Base-by-base conservation (phyloP, 139 green algal species). In the Parachlorella kessleri region DNA sequence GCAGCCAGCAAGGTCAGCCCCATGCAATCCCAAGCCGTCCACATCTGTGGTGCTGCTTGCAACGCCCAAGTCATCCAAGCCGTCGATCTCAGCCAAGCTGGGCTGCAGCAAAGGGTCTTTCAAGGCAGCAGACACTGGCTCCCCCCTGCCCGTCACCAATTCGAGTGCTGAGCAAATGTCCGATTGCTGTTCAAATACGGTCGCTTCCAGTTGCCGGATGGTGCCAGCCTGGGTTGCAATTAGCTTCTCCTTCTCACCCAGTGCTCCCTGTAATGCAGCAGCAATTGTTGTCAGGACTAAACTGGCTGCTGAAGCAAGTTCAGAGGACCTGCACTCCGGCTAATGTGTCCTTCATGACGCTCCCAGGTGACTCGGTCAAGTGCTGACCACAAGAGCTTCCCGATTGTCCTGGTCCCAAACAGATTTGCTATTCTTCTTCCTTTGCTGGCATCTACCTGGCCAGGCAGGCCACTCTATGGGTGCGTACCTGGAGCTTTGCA, bases 101-200 rank as follows among this genome's bases (percentile, higher is more conserved):
- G 30, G 24, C 69, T 36, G 7, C 3, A 42, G 42, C 32, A 23
- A 21, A 10, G 28, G 26, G 18, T 36, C 3, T 28, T 1, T 37
- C 40, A 5, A 41, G 36, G 5, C n/a, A 42, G 4, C 21, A 32
- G 55, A 30, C 23, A n/a, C 9, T 32, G 10, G n/a, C 32, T 5
- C 66, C 10, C 35, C 4, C 6, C 66, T 28, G 10, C 35, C 10
- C 66, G 66, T 32, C 59, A 84, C 79, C 32, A 84, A 40, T 9
- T 79, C 72, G 9, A 84, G 68, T 4, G 79, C 79, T 18, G 79
- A 42, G 6, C 48, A 32, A 18, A 84, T 80, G 68, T 84, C 79
- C 1, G 63, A 72, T 35, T 70, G 72, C 79, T 84, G 79, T 42
- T 84, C 79, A 24, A 24, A 10, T 3, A 84, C 66, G 18, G 72